Base-by-base conservation (phyloP, 2,329 filamentous ascomycete species). In the Coniochaeta sp. region DNA sequence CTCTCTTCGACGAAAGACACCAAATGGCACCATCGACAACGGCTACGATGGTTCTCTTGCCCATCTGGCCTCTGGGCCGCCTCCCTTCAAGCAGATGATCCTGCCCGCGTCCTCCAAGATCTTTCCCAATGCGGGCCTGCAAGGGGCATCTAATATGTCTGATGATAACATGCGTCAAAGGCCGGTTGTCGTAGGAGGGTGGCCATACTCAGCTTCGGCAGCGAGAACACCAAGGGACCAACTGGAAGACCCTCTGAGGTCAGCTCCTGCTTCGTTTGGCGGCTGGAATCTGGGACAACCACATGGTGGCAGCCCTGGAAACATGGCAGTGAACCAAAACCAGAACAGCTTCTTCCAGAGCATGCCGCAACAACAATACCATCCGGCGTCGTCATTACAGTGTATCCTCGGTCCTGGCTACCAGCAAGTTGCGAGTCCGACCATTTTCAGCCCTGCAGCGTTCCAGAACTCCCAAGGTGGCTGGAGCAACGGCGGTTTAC, bases 1-100 rank as follows among this genome's bases (percentile, higher is more conserved):
- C 67, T 87, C 89, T 60, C 75, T 96, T 52, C 83, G 92, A 58
- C 83, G 92, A 58, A 97, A 97, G 69, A 97, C 92, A 8, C 94
- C 92, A 4, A 92, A 86, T 63, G 94, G 92, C n/a, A 96, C 91
- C 32, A 79, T 97, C 55, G 86, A 92, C 57, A 90, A 89, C 51
- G 91, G 90, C 10, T 96, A 96, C 63, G 91, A 97, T 75, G 90
- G 88, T 28, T 89, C 88, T 5, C 83, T 85, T 1, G 77, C 85
- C 20, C 86, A 90, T 62, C 82, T 86, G 60, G 82, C 79, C 9
- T 82, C 85, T 31, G 87, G 87, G 32, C 86, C 86, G 6, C 89
- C 88, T 32, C 85, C 89, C 1, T 74, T 83, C 46, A 96, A 96
- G 69, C 91, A 96, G 65, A 82, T 96, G 64, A 76, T 94, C 18